Conservation (phyloP, 2,329 filamentous ascomycete species). For the Pestalotiopsis fici region DNA sequence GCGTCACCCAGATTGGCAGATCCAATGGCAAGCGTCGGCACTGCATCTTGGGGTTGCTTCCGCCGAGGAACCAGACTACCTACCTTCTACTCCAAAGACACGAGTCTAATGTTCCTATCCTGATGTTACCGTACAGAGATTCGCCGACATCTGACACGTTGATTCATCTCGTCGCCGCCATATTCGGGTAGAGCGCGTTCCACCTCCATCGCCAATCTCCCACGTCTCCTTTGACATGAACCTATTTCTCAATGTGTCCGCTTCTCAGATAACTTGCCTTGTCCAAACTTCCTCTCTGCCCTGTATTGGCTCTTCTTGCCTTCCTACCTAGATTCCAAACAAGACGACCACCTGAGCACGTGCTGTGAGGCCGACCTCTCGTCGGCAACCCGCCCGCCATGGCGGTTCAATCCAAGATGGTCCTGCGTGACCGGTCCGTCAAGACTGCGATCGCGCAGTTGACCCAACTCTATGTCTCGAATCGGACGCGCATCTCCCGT, state of each 20-base stretch:
- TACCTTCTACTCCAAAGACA: neutral
- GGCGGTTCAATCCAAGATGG: conserved; percentile 76
- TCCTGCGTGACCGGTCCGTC: conserved; percentile 63
- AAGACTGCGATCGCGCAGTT: conserved; percentile 67
- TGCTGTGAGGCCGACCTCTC: neutral
- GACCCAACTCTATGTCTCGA: conserved; percentile 71
- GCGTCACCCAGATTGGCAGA: conserved; percentile 6
- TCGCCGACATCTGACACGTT: neutral
- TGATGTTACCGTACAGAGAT: neutral
- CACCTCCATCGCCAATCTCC: neutral
- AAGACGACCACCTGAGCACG: neutral
- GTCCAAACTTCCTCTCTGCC: neutral
- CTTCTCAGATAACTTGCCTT: neutral
- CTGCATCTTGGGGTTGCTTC: neutral
- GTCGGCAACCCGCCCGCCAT: conserved; percentile 43
- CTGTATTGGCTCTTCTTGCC: neutral
- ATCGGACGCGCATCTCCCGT: conserved; percentile 81
- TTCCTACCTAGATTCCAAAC: neutral
- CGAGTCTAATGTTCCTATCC: neutral
- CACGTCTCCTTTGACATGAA: neutral
- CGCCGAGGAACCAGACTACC: conserved; percentile 7
- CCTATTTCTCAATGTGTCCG: neutral
- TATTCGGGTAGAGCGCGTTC: neutral
- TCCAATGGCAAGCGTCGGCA: conserved; percentile 4
- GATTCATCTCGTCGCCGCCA: neutral